These are phyloP conservation scores for Anthoceros angustus DNA, from an alignment of 225 moss, liverwort and hornwort species.

Conservation along the genomic window DNA sequence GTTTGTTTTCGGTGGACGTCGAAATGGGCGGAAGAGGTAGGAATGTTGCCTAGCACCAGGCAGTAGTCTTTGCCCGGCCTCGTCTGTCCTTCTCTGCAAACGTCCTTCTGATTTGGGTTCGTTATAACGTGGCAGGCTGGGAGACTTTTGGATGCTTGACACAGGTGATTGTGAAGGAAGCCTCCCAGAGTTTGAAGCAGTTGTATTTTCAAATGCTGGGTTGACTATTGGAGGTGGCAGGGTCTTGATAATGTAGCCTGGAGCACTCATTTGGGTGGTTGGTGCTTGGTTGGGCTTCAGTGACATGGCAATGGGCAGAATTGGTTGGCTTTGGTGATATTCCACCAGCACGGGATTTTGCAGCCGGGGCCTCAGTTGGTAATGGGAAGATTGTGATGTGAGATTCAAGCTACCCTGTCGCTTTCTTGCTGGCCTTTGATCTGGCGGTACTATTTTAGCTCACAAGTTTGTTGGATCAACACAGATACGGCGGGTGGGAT, in stretches of 20 bases:
- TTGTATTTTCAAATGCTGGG: neutral
- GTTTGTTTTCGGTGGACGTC: slow-evolving; percentile 90
- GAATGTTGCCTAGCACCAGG: slow-evolving; percentile 49
- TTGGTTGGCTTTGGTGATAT: slow-evolving; percentile 82
- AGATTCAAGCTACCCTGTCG: slow-evolving; percentile 14
- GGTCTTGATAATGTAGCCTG: neutral
- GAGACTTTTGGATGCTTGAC: slow-evolving; percentile 99
- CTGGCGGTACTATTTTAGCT: slow-evolving; percentile 6
- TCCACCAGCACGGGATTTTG: slow-evolving; percentile 93
- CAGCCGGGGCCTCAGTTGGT: slow-evolving; percentile 88
- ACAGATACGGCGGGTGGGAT: slow-evolving; percentile 99
- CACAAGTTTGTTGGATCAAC: slow-evolving; percentile 3
- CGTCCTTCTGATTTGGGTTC: neutral
- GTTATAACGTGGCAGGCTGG: slow-evolving; percentile 37
- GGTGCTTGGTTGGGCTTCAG: slow-evolving; percentile 20
- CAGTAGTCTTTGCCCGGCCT: neutral
- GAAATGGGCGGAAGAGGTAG: slow-evolving; percentile 99
- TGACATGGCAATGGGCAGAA: slow-evolving; percentile 97
- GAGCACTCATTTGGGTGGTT: neutral
- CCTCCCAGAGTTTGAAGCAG: too few species aligned
- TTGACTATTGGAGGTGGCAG: neutral
- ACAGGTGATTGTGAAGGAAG: slow-evolving; percentile 32
- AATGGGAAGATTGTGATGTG: slow-evolving; percentile 96
- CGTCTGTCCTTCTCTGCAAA: neutral
- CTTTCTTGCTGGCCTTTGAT: neutral